These are phyloP conservation scores for Tetratostichococcus sp. DNA, from an alignment of 139 green algal species.

Conservation along the genomic window DNA sequence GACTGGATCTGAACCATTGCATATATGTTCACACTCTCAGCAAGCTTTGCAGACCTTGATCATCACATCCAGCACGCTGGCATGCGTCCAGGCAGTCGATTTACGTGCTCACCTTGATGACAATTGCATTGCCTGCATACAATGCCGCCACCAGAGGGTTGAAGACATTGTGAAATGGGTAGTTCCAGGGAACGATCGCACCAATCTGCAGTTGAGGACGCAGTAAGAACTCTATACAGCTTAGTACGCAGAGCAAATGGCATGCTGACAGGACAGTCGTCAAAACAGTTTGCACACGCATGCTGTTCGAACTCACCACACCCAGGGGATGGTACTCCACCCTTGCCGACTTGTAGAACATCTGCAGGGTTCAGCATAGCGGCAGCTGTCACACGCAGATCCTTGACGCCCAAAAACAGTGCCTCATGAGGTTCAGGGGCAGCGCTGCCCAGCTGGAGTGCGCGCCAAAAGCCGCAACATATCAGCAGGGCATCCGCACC, in stretches of 20 bases:
- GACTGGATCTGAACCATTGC: background rate
- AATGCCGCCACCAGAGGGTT: slow-evolving; percentile 91
- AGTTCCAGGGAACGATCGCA: slow-evolving; percentile 98
- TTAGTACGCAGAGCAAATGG: too few relatives aligned
- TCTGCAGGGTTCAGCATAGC: too few relatives aligned
- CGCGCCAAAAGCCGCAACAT: too few relatives aligned
- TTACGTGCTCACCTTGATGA: slow-evolving; percentile 81
- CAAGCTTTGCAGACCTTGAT: too few relatives aligned
- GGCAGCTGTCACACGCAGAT: background rate
- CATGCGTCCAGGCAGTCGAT: too few relatives aligned
- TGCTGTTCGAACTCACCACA: too few relatives aligned
- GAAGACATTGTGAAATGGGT: slow-evolving; percentile 98
- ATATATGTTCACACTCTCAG: too few relatives aligned
- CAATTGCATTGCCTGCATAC: slow-evolving; percentile 91
- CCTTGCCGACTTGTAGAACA: slow-evolving; percentile 91
- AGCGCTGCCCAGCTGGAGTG: too few relatives aligned
- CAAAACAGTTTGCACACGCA: too few relatives aligned
- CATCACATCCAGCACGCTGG: too few relatives aligned
- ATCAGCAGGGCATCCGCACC: slow-evolving; percentile 34
- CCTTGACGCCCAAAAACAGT: background rate
- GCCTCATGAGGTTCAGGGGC: too few relatives aligned
- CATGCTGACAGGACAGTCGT: background rate
- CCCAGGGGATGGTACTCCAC: slow-evolving; percentile 92
- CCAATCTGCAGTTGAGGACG: slow-evolving; percentile 79
- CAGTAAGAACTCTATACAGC: too few relatives aligned